phyloP scores from a whole-genome alignment of 2,329 filamentous ascomycete species.

The Calonectria montana region DNA sequence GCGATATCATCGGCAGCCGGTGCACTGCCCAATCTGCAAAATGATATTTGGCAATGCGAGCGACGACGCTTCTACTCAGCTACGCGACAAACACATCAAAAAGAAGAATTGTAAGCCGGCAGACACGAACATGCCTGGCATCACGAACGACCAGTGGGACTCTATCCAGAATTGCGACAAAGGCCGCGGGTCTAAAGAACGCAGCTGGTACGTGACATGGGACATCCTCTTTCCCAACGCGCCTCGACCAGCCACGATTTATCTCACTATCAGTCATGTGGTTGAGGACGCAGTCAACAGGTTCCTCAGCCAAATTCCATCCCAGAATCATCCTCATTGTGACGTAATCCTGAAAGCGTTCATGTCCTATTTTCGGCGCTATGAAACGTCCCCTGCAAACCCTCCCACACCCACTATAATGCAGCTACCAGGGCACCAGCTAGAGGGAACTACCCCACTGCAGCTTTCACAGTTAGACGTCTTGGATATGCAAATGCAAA shows the following conservation, averaged over 20 bases:
- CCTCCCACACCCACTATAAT: not conserved
- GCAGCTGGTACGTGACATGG: not conserved
- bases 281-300: not conserved
- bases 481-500: not conserved
- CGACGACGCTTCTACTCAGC: not conserved
- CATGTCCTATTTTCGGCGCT: not conserved
- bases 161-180: not conserved
- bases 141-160: not conserved
- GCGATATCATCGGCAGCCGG: not conserved
- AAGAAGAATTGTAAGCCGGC: not conserved
- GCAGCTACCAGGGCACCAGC: not conserved
- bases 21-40: not conserved
- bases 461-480: not conserved
- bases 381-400: not conserved
- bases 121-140: not conserved
- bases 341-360: not conserved
- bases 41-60: not conserved
- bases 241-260: not conserved
- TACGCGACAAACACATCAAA: not conserved
- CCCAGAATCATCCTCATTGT: accelerated
- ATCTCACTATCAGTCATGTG: not conserved
- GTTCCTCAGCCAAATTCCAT: not conserved
- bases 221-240: not conserved
- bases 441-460: not conserved
- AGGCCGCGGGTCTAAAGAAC: too few relatives aligned